Base-by-base conservation (phyloP, 352 stramenopile species). In the Phytophthora nicotianae region DNA sequence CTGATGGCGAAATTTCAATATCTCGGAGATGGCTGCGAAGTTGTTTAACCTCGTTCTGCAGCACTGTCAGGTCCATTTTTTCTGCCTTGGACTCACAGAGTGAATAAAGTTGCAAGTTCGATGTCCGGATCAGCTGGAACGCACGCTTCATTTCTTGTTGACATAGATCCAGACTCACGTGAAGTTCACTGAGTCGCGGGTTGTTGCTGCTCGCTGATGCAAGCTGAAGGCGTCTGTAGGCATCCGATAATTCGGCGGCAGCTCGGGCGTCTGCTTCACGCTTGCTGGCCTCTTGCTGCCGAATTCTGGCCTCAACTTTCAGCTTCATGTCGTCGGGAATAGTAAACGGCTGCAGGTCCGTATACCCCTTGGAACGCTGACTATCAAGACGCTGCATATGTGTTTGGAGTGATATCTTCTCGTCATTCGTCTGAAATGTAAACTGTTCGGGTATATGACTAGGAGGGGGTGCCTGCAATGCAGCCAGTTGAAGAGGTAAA, bases 311-410 rank as follows among this genome's bases (percentile, higher is more conserved):
- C 49, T 94, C 85, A 11, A 94, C 85, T 40, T 91, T 91, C 0
- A 70, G 66, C 46, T 84, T 83, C 85, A 94, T 94, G 35, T 94
- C 85, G 8, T 90, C 79, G 0, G 85, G 85, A 33, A 94, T 90
- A 13, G 77, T 88, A 54, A 91, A 92, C 1, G 82, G 77, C 27
- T 84, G 61, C 16, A 94, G 61, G 42, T 92, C 82, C 1, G 85
- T 94, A 53, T 81, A 89, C 1, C 74, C 75, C 9, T 65, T 16
- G 1, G 59, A 66, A 7, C 65, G 59, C 20, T 58, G 41, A 5
- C 56, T 49, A 43, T 72, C 56, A 10, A 66, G 64, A 9, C 65
- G 62, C 8, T 74, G 43, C 43, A 86, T 19, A 23, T 94, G 83
- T 9, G 72, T 72, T 23, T 86, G 61, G 2, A 92, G 51, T 7